phyloP scores from a whole-genome alignment of 257 asterid species.

The Ilex asprella region DNA sequence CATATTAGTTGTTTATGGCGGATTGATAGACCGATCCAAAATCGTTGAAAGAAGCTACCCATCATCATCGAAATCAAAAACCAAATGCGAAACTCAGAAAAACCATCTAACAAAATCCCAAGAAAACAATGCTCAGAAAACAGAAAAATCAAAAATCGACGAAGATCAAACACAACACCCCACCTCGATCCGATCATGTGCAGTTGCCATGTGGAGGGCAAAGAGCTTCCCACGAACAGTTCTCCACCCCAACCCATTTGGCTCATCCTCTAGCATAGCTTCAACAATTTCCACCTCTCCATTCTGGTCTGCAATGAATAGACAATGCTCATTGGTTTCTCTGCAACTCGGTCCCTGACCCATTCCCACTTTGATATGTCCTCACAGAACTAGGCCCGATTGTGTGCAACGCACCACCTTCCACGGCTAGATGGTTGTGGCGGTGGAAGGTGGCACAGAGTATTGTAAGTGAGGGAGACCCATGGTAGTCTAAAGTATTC shows the following conservation, averaged over 20 bases:
- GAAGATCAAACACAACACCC: slow-evolving; percentile 4
- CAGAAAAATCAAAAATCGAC: not conserved
- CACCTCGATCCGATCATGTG: slow-evolving; percentile 70
- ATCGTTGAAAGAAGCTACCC: slow-evolving; percentile 63
- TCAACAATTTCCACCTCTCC: slow-evolving; percentile 54
- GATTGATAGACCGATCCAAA: slow-evolving; percentile 55
- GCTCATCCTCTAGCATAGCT: slow-evolving; percentile 49
- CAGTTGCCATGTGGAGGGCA: slow-evolving; percentile 66
- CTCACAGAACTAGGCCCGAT: not conserved
- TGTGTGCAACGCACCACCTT: slow-evolving; percentile 48
- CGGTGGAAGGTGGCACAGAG: slow-evolving; percentile 7
- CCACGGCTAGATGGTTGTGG: slow-evolving; percentile 34
- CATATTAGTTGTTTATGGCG: slow-evolving; percentile 67
- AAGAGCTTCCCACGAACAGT: slow-evolving; percentile 43
- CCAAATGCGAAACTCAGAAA: slow-evolving; percentile 9
- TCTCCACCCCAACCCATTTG: slow-evolving; percentile 30
- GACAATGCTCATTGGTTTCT: slow-evolving; percentile 32
- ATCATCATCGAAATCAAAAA: slow-evolving; percentile 8
- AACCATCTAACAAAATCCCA: not conserved
- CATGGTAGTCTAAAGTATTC: no score
- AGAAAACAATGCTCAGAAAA: slow-evolving; percentile 1
- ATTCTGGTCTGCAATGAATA: slow-evolving; percentile 56
- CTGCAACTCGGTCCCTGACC: slow-evolving; percentile 68
- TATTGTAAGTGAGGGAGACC: slow-evolving; percentile 12
- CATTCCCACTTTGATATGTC: slow-evolving; percentile 25